Conservation (phyloP, 352 stramenopile genomes). For the Paralagenidium karlingii region DNA sequence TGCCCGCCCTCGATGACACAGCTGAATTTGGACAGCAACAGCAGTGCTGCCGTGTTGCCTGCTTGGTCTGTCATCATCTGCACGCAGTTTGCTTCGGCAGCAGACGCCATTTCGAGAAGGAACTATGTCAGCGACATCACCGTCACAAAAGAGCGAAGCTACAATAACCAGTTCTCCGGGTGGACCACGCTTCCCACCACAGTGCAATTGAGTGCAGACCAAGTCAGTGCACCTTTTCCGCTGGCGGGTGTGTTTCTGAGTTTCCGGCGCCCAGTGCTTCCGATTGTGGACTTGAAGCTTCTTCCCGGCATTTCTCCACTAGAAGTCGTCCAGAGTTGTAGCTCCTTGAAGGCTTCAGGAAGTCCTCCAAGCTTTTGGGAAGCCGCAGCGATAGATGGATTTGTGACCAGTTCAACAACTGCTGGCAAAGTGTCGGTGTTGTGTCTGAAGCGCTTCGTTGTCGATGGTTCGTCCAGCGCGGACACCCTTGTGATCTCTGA, state of each 20-base stretch:
- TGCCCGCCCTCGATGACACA: too few species aligned
- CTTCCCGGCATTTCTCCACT: conserved; percentile 8
- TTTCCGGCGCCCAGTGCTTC: conserved; percentile 15
- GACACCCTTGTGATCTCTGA: too few species aligned
- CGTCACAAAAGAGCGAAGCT: conserved; percentile 22
- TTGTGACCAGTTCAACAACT: conserved; percentile 11
- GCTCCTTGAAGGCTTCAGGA: too few species aligned
- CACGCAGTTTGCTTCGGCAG: conserved; percentile 8
- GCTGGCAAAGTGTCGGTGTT: conserved; percentile 13
- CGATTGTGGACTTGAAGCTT: conserved; percentile 18
- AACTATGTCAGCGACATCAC: conserved; percentile 33
- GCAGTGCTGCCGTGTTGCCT: too few species aligned
- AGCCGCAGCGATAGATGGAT: conserved; percentile 6
- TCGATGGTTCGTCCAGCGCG: too few species aligned
- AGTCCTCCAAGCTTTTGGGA: conserved; percentile 11
- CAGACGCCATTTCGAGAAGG: conserved; percentile 4
- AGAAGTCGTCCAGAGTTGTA: neutral
- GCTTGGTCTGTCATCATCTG: conserved; percentile 29
- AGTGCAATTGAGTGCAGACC: conserved; percentile 9
- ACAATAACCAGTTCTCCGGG: conserved; percentile 25
- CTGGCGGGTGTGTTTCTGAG: conserved; percentile 20
- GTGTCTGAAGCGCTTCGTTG: too few species aligned
- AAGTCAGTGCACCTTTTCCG: too few species aligned
- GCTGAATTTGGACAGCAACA: too few species aligned
- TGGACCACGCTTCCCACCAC: conserved; percentile 24